A percentile compares a stretch with the other conserved stretches of the same genome.
phyloP scores from a whole-genome alignment of 495 filamentous ascomycete genomes.

The Daldinia concentrica region DNA sequence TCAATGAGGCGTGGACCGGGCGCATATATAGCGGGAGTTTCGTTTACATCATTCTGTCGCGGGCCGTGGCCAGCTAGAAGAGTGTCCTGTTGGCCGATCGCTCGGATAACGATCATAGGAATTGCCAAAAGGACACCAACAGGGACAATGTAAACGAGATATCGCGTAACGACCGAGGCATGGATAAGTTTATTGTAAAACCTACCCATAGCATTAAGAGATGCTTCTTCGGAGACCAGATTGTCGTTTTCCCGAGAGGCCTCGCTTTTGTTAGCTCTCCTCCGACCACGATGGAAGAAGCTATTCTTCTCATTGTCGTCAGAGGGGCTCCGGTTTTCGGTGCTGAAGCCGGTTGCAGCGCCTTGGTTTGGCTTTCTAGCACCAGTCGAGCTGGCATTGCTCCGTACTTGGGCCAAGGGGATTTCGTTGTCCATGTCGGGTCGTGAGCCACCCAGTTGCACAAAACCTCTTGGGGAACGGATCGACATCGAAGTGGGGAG shows the following conservation, averaged over 20 bases:
- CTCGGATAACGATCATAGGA: conserved; percentile 79
- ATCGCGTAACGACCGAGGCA: conserved; percentile 86
- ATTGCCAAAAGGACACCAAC: conserved; percentile 77
- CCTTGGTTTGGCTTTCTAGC: conserved; percentile 58
- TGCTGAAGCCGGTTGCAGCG: conserved; percentile 41
- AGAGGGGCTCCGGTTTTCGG: conserved; percentile 38
- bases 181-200: conserved; percentile 85
- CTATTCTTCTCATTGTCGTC: conserved; percentile 57
- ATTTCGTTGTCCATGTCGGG: conserved; percentile 56
- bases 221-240: conserved; percentile 62
- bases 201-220: conserved; percentile 82
- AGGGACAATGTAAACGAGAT: conserved; percentile 87
- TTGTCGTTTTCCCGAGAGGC: conserved; percentile 63
- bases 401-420: conserved; percentile 60
- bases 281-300: conserved; percentile 67
- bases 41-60: conserved; percentile 9
- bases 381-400: conserved; percentile 60
- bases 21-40: conserved; percentile 62
- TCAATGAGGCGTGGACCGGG: conserved; percentile 71
- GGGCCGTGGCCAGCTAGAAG: conserved; percentile 50
- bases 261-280: conserved; percentile 59
- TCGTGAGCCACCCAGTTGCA: conserved; percentile 38
- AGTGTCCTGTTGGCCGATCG: conserved; percentile 52
- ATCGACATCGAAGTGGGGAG: conserved; percentile 40
- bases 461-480: conserved; percentile 45